phyloP scores from a whole-genome alignment of 306 rosid species.

The Cicer pinnatifidum region DNA sequence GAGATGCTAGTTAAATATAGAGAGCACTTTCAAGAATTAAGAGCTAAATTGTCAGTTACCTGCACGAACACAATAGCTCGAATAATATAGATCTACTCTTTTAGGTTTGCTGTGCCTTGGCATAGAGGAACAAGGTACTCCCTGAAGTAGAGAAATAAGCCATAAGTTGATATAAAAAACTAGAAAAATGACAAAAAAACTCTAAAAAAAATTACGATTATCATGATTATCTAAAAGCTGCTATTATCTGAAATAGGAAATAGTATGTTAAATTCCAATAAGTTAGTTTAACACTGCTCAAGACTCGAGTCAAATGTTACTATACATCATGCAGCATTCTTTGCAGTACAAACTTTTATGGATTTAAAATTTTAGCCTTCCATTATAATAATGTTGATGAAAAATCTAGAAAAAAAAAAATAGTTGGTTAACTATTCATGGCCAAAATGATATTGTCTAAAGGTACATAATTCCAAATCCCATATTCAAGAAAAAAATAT shows the following conservation, averaged over 20 bases:
- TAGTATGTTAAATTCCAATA: slow-evolving; percentile 1
- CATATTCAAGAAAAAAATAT: too few species aligned
- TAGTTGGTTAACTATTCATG: neutral
- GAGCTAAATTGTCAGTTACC: slow-evolving; percentile 45
- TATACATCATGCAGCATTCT: neutral
- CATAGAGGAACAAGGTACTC: slow-evolving; percentile 60
- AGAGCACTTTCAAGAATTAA: slow-evolving; percentile 33
- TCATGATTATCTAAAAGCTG: slow-evolving; percentile 20
- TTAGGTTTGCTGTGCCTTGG: slow-evolving; percentile 59
- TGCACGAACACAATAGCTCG: slow-evolving; percentile 69
- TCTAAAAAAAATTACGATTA: neutral
- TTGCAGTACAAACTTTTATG: neutral
- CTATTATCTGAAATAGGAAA: slow-evolving; percentile 13
- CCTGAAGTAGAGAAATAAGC: slow-evolving; percentile 47
- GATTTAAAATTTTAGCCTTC: neutral
- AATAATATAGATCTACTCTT: slow-evolving; percentile 63
- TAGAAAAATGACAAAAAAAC: slow-evolving; percentile 8
- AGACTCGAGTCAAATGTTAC: neutral
- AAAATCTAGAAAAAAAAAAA: slow-evolving; percentile 12
- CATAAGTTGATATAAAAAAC: slow-evolving; percentile 14
- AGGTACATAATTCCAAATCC: neutral
- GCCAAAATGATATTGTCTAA: neutral
- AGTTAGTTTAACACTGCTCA: slow-evolving; percentile 10
- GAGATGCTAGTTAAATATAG: slow-evolving; percentile 3
- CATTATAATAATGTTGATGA: slow-evolving; percentile 19